Evolutionary conservation across 192 early-diverging fungal genomes (phyloP).

Genomic region (Rhizophagus prolifer): DNA sequence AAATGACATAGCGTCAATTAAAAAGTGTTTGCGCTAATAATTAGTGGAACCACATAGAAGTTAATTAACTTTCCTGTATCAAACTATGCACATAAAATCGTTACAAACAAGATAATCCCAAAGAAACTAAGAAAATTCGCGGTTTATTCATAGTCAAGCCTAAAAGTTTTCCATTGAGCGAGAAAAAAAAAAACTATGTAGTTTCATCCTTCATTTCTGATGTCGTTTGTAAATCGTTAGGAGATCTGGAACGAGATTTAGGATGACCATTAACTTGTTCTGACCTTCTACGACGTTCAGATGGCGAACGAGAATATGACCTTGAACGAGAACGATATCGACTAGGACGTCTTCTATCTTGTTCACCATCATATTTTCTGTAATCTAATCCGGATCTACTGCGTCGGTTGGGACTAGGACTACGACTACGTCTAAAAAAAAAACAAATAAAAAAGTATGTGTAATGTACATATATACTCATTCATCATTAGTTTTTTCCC

Average conservation of each 20-base stretch:
- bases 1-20: neutral
- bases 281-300: conserved; percentile 21
- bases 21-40: neutral
- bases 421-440: conserved; percentile 12
- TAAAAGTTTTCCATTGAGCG: neutral
- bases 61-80: neutral
- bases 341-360: conserved; percentile 2
- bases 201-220: neutral
- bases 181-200: conserved; percentile 2
- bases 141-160: neutral
- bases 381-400: conserved; percentile 2
- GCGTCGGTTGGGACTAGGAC: neutral
- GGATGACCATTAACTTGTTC: conserved; percentile 18
- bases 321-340: conserved; percentile 20
- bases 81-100: neutral
- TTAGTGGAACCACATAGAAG: neutral
- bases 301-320: neutral
- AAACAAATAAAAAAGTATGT: neutral
- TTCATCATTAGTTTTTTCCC: neutral
- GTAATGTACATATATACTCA: too few species aligned
- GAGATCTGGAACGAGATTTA: conserved; percentile 16
- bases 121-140: neutral
- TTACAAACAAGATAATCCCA: neutral
- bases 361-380: conserved; percentile 1
- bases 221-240: neutral